phyloP scores from a whole-genome alignment of 2,329 filamentous ascomycete species.

The Ophiostoma australiae region DNA sequence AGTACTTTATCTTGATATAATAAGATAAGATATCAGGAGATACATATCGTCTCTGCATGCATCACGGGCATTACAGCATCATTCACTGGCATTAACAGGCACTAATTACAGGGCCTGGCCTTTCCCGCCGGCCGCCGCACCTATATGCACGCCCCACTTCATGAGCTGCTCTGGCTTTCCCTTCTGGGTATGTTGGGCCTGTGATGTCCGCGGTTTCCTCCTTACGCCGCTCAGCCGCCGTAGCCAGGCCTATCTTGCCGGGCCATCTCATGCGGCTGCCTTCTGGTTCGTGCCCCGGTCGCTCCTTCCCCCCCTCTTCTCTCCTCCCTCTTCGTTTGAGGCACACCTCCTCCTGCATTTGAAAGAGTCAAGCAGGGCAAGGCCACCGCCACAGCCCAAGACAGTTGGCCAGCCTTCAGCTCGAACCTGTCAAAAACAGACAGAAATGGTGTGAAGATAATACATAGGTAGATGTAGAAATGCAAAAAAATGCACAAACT shows the following conservation, averaged over 20 bases:
- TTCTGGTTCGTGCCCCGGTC: neutral
- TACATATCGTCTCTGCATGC: neutral
- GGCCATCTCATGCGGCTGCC: conserved; percentile 8
- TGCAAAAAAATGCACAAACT: neutral
- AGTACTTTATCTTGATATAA: neutral
- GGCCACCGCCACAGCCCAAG: neutral
- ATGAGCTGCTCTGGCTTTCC: neutral
- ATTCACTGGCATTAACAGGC: neutral
- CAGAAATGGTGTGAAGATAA: neutral
- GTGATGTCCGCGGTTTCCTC: neutral
- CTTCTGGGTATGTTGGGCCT: neutral
- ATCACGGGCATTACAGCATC: neutral
- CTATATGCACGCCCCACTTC: neutral
- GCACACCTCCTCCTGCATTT: neutral
- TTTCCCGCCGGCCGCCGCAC: neutral
- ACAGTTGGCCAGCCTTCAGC: too few relatives aligned
- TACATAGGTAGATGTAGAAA: neutral
- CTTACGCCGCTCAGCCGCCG: neutral
- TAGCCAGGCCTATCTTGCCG: neutral
- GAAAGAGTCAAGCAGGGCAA: neutral
- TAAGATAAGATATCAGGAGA: neutral
- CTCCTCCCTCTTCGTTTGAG: neutral
- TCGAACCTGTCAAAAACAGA: neutral
- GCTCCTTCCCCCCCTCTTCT: neutral
- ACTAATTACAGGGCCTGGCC: neutral